A percentile compares a stretch with the other conserved stretches of the same genome.
phyloP scores from a whole-genome alignment of 352 stramenopile species.

The Phytophthora syringae region DNA sequence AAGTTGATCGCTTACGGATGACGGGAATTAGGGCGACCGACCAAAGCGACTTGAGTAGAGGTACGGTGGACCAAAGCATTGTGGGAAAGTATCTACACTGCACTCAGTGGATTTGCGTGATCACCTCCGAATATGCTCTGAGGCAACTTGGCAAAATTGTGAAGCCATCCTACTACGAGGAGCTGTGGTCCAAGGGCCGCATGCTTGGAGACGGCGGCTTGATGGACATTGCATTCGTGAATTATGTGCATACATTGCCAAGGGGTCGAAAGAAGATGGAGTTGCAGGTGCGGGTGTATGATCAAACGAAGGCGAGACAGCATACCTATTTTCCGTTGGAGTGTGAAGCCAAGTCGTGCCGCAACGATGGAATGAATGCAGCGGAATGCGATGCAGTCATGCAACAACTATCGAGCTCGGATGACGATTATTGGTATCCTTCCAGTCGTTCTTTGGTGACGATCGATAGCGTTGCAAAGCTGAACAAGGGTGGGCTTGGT shows the following conservation, averaged over 20 bases:
- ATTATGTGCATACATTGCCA: constrained; percentile 34
- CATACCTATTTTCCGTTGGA: too few species aligned
- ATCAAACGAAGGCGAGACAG: constrained; percentile 10
- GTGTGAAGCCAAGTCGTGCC: too few species aligned
- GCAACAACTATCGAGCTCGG: constrained; percentile 7
- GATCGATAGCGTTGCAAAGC: constrained; percentile 26
- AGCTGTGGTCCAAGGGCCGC: constrained; percentile 31
- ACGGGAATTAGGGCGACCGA: neutral
- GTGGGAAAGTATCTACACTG: constrained; percentile 15
- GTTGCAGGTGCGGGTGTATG: constrained; percentile 27
- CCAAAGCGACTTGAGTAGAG: neutral
- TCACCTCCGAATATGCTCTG: too few species aligned
- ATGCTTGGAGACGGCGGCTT: constrained; percentile 31
- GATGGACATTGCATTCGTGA: too few species aligned
- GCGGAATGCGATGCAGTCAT: constrained; percentile 22
- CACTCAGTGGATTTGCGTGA: constrained; percentile 16
- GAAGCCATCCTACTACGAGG: constrained; percentile 28
- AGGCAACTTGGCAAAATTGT: constrained; percentile 28
- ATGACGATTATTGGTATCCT: constrained; percentile 27
- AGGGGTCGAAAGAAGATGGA: constrained; percentile 21
- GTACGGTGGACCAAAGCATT: too few species aligned
- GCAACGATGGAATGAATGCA: constrained; percentile 22
- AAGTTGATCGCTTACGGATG: constrained; percentile 20
- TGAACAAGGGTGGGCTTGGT: constrained; percentile 18
- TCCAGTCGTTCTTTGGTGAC: constrained; percentile 16